Base-by-base conservation (phyloP, 2,329 filamentous ascomycete genomes). In the Cercospora berteroae region DNA sequence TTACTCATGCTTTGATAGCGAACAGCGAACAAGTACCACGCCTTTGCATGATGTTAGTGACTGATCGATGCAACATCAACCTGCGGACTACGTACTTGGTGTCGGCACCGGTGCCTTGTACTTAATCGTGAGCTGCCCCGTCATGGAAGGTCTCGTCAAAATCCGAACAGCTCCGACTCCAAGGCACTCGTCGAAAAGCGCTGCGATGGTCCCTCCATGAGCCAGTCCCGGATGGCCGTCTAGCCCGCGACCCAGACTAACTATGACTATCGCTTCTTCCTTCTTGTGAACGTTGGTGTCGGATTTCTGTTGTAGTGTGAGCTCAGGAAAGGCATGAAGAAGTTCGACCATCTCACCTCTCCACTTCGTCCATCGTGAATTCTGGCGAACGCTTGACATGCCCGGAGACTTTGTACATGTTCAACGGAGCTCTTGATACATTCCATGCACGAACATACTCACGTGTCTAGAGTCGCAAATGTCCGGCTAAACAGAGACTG, bases 101-200 rank as follows among this genome's bases (percentile, higher is more conserved):
- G 61, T 69, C 20, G 67, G 61, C 10, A 67, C 61, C n/a, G 64
- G 56, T 27, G 60, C 67, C 31, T 67, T 59, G 29, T 67, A 65
- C 50, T 65, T 67, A 29, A 65, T 67, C 31, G 64, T 64, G n/a
- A 57, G 52, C 29, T 67, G 44, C 4, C 50, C 67, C 5, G 64
- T 69, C 57, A 65, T 58, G 48, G 62, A 69, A 31, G 23, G 31
- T 36, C 57, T 31, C 3, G 52, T 29, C 31, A 69, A 29, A 20
- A 62, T 36, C n/a, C 64, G 64, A n/a, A 64, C 23, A 8, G 61
- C 67, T 4, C 57, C 60, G 6, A 66, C 23, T 31, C 42, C 55
- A 3, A 64, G 36, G 16, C 60, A 57, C 27, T 69, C 67, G 42
- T 69, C 67, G 58, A 69, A 69, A 0, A 67, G 58, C 16, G 67